phyloP scores from a whole-genome alignment of 1,139 yeast genomes.

The Hyphopichia pseudoburtonii region DNA sequence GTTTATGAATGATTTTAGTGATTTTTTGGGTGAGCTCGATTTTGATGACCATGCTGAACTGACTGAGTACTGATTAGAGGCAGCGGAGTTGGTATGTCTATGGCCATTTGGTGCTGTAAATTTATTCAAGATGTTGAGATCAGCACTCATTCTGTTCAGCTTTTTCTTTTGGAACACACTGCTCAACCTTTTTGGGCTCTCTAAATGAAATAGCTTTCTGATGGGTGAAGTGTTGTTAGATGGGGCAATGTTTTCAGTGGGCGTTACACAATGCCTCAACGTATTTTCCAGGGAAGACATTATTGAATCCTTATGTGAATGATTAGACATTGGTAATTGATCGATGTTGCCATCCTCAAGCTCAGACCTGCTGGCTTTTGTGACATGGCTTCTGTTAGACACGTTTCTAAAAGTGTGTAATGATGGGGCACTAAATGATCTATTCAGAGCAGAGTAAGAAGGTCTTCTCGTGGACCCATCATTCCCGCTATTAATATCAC shows the following conservation, averaged over 20 bases:
- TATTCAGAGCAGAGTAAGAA: slow-evolving; percentile 20
- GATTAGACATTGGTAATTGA: slow-evolving; percentile 1
- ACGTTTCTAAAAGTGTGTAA: slow-evolving; percentile 34
- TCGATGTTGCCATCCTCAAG: neutral
- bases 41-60: slow-evolving; percentile 25
- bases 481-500: slow-evolving; percentile 20
- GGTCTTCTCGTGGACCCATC: slow-evolving; percentile 7
- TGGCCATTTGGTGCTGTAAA: slow-evolving; percentile 13
- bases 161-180: slow-evolving; percentile 22
- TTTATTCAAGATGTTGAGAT: slow-evolving; percentile 2
- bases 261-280: slow-evolving; percentile 9
- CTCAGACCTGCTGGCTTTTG: slow-evolving; percentile 6
- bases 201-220: slow-evolving; percentile 29
- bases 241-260: slow-evolving; percentile 6
- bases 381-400: slow-evolving; percentile 5
- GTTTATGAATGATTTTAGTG: slow-evolving; percentile 22
- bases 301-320: slow-evolving; percentile 11
- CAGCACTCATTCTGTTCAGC: neutral
- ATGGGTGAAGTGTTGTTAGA: slow-evolving; percentile 28
- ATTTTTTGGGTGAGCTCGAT: slow-evolving; percentile 32
- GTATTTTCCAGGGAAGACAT: slow-evolving; percentile 4
- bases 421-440: slow-evolving; percentile 44
- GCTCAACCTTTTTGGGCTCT: slow-evolving; percentile 34
- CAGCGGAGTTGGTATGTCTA: slow-evolving; percentile 28
- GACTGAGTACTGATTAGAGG: slow-evolving; percentile 31